Evolutionary conservation across 495 filamentous ascomycete species (phyloP).

Genomic region (Xylaria telfairii): DNA sequence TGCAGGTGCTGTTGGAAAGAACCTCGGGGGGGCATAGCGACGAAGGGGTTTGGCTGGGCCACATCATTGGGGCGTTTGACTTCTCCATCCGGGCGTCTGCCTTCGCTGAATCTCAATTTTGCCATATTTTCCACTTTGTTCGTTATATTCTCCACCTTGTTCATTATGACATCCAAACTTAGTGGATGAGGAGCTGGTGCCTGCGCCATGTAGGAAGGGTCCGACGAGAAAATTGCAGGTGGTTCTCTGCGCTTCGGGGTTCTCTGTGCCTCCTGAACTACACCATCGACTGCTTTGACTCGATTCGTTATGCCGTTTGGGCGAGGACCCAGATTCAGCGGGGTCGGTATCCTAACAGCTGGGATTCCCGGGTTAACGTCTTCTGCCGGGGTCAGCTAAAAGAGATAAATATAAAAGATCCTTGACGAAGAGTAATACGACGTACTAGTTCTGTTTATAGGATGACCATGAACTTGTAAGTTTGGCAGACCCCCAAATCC

Average conservation of each 20-base stretch:
- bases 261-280: not conserved
- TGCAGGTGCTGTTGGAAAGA: not conserved
- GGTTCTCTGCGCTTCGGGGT: not conserved
- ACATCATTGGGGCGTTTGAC: not conserved
- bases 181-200: not conserved
- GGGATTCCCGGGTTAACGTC: not conserved
- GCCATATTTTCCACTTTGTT: not conserved
- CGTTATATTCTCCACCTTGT: constrained; percentile 1
- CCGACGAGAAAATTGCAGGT: not conserved
- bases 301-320: not conserved
- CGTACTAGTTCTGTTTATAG: not conserved
- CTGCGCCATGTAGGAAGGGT: not conserved
- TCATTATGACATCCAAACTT: not conserved
- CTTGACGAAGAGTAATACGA: not conserved
- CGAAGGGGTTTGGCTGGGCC: not conserved
- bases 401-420: not conserved
- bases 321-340: not conserved
- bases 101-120: not conserved
- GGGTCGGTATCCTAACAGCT: not conserved
- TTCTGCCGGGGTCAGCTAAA: not conserved
- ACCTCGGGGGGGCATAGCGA: too few relatives aligned
- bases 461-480: not conserved
- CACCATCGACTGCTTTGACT: not conserved
- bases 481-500: not conserved
- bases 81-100: not conserved